Percentiles rank a stretch among this genome's conserved stretches.
phyloP scores from a whole-genome alignment of 2,329 filamentous ascomycete genomes.

The Chaetomium olivaceum region DNA sequence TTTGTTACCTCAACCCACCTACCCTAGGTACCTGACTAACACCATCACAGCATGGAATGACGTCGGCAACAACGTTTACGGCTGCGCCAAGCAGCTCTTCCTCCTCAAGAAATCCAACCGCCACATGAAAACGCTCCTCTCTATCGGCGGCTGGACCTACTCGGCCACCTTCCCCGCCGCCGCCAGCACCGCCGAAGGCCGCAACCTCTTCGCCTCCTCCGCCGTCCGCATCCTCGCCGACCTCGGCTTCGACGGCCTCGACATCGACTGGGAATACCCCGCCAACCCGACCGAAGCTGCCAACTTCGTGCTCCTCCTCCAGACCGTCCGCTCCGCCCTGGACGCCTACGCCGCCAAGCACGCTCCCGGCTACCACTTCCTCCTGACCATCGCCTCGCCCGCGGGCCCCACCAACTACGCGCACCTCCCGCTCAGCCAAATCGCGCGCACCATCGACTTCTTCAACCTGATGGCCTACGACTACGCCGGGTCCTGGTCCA shows the following conservation, averaged over 20 bases:
- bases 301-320: slow-evolving; percentile 49
- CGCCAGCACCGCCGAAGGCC: slow-evolving; percentile 61
- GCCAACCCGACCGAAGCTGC: slow-evolving; percentile 42
- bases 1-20: not conserved
- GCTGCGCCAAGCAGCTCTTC: slow-evolving; percentile 77
- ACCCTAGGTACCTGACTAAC: not conserved
- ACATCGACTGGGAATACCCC: slow-evolving; percentile 48
- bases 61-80: slow-evolving; percentile 71
- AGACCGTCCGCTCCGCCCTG: slow-evolving; percentile 48
- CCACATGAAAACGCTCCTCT: slow-evolving; percentile 74
- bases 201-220: slow-evolving; percentile 66
- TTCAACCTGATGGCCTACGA: slow-evolving; percentile 74
- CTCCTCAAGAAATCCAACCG: slow-evolving; percentile 76
- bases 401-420: slow-evolving; percentile 52
- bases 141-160: slow-evolving; percentile 85
- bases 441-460: slow-evolving; percentile 53
- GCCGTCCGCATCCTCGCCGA: slow-evolving; percentile 72
- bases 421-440: slow-evolving; percentile 47
- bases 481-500: slow-evolving; percentile 69
- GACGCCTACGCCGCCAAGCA: slow-evolving; percentile 49
- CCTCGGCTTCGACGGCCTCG: slow-evolving; percentile 61
- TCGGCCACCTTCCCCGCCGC: slow-evolving; percentile 72
- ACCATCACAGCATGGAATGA: slow-evolving; percentile 56
- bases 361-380: slow-evolving; percentile 51
- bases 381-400: slow-evolving; percentile 55